These are phyloP conservation scores for Bremia lactucae DNA, from an alignment of 352 stramenopile genomes.

Conservation along the genomic window DNA sequence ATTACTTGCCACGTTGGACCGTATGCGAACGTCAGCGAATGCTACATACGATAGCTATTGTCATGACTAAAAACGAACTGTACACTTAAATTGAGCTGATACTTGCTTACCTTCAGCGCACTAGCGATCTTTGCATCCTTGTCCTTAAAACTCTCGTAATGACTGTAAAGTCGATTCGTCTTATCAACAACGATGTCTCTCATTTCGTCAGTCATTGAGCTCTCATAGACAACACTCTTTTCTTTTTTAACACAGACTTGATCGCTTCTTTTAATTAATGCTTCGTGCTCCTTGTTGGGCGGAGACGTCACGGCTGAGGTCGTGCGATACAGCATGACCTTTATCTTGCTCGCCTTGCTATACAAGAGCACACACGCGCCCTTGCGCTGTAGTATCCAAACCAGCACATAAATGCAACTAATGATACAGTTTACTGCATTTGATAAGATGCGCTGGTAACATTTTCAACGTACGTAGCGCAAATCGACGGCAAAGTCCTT, in stretches of 20 bases:
- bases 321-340: constrained; percentile 66
- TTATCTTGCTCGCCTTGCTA: constrained; percentile 51
- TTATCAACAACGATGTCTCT: constrained; percentile 27
- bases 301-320: constrained; percentile 24
- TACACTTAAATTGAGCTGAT: too few relatives aligned
- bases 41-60: constrained; percentile 13
- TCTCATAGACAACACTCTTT: constrained; percentile 44
- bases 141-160: constrained; percentile 24
- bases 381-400: constrained; percentile 33
- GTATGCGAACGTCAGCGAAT: constrained; percentile 49
- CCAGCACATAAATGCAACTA: background rate
- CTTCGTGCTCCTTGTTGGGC: constrained; percentile 27
- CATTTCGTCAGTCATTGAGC: constrained; percentile 45
- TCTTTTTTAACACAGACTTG: constrained; percentile 14
- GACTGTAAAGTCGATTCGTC: constrained; percentile 30
- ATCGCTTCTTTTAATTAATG: constrained; percentile 4
- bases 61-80: too few relatives aligned
- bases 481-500: constrained; percentile 65
- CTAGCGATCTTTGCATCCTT: constrained; percentile 41
- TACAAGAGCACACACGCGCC: constrained; percentile 53
- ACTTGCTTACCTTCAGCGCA: constrained; percentile 39
- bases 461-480: constrained; percentile 41
- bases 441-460: too few relatives aligned
- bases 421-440: too few relatives aligned
- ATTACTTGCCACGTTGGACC: constrained; percentile 66